Conservation (phyloP, 208 protist species). For the Histomonas meleagridis region DNA sequence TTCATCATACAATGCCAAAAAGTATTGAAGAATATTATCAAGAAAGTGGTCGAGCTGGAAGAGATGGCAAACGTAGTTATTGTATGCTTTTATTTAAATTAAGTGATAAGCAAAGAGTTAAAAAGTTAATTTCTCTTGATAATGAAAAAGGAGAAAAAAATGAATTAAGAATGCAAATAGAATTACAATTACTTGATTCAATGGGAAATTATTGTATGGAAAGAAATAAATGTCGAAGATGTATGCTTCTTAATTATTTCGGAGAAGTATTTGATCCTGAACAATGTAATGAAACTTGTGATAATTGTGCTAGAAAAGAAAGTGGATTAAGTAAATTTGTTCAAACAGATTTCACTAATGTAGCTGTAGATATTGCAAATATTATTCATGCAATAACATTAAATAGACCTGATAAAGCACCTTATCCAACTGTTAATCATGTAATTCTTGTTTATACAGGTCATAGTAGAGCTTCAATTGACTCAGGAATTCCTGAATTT, state of each 20-base stretch:
- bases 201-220: background rate
- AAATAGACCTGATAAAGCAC: constrained; percentile 4
- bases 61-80: constrained; percentile 45
- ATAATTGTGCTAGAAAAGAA: background rate
- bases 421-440: background rate
- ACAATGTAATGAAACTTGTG: constrained; percentile 35
- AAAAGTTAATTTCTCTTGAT: background rate
- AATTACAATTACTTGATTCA: background rate
- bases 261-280: background rate
- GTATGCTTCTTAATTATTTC: constrained; percentile 20
- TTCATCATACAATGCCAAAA: constrained; percentile 55
- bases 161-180: background rate
- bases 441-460: background rate
- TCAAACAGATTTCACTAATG: background rate
- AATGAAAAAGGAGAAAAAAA: background rate
- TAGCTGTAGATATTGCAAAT: background rate
- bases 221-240: background rate
- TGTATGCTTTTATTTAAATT: constrained; percentile 41
- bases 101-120: constrained; percentile 13
- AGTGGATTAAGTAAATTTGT: background rate
- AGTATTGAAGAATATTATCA: constrained; percentile 53
- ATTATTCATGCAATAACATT: background rate
- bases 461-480: too few species aligned
- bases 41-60: constrained; percentile 54
- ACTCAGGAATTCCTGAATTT: too few species aligned